A percentile compares a stretch with the other conserved stretches of the same genome.
Evolutionary conservation across 306 rosid species (phyloP).

Genomic region (Acacia confusa): DNA sequence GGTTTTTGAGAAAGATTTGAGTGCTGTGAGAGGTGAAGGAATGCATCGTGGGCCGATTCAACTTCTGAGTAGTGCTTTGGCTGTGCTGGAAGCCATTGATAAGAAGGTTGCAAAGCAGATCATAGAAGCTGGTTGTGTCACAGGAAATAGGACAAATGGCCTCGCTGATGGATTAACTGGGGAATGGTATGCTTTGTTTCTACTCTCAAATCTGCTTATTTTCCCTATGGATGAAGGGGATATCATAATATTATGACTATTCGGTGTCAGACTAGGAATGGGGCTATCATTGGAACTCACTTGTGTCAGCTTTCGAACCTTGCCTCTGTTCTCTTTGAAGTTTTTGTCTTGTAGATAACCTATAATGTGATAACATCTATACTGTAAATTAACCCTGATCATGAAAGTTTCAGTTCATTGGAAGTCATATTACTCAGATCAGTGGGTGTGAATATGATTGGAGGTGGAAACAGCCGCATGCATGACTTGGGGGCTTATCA

Average conservation of each 20-base stretch:
- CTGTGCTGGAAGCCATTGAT: constrained; percentile 46
- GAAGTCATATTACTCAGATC: not conserved
- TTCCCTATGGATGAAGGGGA: not conserved
- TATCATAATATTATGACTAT: too few relatives aligned
- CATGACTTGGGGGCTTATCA: not conserved
- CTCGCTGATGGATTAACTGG: constrained; percentile 52
- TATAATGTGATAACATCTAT: too few relatives aligned
- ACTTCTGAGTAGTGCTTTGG: constrained; percentile 40
- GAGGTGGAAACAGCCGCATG: not conserved
- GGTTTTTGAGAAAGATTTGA: constrained; percentile 49
- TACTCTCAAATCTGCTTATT: not conserved
- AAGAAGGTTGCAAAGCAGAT: constrained; percentile 36
- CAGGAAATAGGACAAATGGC: constrained; percentile 53
- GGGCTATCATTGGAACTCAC: too few relatives aligned
- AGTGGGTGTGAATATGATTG: not conserved
- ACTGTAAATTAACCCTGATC: not conserved
- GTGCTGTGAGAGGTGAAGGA: constrained; percentile 52
- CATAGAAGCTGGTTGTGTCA: constrained; percentile 46
- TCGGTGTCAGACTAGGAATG: too few relatives aligned
- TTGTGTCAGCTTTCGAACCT: too few relatives aligned
- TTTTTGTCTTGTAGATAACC: too few relatives aligned
- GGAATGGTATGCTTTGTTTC: constrained; percentile 37
- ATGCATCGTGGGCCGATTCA: constrained; percentile 52
- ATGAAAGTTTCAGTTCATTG: not conserved
- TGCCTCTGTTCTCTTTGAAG: too few relatives aligned